phyloP scores from a whole-genome alignment of 1,139 yeast genomes.

The Eremothecium cymbalariae region DNA sequence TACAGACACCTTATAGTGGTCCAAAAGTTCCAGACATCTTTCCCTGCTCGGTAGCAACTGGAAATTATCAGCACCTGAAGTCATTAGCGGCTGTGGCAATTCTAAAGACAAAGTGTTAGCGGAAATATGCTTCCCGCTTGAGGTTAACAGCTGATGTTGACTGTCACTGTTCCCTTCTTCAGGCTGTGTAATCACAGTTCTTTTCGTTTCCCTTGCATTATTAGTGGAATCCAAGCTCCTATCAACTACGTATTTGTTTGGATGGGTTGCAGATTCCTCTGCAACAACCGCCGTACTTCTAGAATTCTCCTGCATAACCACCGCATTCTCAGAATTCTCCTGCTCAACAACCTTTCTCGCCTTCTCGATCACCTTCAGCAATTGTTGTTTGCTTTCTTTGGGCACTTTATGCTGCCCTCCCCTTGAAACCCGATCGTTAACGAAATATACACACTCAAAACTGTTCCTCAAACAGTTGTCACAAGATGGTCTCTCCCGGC shows the following conservation, averaged over 20 bases:
- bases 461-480: conserved; percentile 38
- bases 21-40: conserved; percentile 43
- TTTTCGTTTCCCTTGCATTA: no score
- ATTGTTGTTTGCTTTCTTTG: conserved; percentile 30
- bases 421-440: conserved; percentile 46
- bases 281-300: no score
- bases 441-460: conserved; percentile 45
- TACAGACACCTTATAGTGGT: conserved; percentile 43
- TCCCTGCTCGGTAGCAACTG: conserved; percentile 32
- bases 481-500: conserved; percentile 40
- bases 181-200: no score
- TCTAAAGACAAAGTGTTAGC: no score
- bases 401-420: conserved; percentile 26
- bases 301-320: conserved; percentile 6
- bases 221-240: no score
- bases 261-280: conserved; percentile 3
- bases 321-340: conserved; percentile 7
- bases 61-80: background rate
- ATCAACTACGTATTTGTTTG: conserved; percentile 4
- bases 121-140: no score
- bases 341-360: conserved; percentile 9
- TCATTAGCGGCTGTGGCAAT: no score
- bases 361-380: conserved; percentile 18
- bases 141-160: no score
- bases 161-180: no score